Percentiles rank a stretch among this genome's conserved stretches.
These are phyloP conservation scores for Stephanocyclus meneghinianus DNA, from an alignment of 352 stramenopile species.

Conservation along the genomic window DNA sequence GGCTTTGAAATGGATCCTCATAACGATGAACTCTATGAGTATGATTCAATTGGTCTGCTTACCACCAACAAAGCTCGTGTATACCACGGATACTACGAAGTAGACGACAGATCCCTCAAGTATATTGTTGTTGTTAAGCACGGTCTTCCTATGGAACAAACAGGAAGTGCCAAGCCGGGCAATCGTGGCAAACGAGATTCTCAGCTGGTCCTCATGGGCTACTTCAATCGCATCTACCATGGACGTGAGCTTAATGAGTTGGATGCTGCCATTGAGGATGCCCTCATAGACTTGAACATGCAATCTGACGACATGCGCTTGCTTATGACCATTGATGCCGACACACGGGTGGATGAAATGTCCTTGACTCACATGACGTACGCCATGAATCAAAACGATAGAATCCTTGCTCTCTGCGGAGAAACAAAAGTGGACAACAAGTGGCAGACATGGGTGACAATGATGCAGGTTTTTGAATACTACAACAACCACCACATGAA, in stretches of 20 bases:
- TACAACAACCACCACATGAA: slow-evolving; percentile 69
- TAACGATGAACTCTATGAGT: slow-evolving; percentile 56
- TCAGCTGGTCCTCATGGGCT: slow-evolving; percentile 63
- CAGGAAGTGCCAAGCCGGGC: slow-evolving; percentile 51
- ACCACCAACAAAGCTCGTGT: slow-evolving; percentile 54
- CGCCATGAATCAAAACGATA: slow-evolving; percentile 57
- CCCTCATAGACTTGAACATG: slow-evolving; percentile 54
- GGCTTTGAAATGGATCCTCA: slow-evolving; percentile 57
- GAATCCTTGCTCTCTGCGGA: slow-evolving; percentile 58
- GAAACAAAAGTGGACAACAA: slow-evolving; percentile 73
- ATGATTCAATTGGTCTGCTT: slow-evolving; percentile 53
- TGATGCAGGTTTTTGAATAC: slow-evolving; percentile 73
- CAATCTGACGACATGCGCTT: slow-evolving; percentile 58
- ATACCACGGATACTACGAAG: slow-evolving; percentile 63
- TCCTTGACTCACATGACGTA: slow-evolving; percentile 62
- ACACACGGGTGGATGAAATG: slow-evolving; percentile 56
- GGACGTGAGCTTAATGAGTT: slow-evolving; percentile 53
- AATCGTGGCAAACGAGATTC: slow-evolving; percentile 68
- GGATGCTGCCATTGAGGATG: slow-evolving; percentile 54
- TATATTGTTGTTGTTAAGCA: slow-evolving; percentile 66
- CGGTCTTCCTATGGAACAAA: slow-evolving; percentile 54
- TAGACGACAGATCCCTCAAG: slow-evolving; percentile 54
- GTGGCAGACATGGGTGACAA: slow-evolving; percentile 58
- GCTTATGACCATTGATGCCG: slow-evolving; percentile 67
- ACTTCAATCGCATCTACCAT: slow-evolving; percentile 67